Conservation (phyloP, 1,284 basidiomycete species). For the Cryptococcus deneoformans region DNA sequence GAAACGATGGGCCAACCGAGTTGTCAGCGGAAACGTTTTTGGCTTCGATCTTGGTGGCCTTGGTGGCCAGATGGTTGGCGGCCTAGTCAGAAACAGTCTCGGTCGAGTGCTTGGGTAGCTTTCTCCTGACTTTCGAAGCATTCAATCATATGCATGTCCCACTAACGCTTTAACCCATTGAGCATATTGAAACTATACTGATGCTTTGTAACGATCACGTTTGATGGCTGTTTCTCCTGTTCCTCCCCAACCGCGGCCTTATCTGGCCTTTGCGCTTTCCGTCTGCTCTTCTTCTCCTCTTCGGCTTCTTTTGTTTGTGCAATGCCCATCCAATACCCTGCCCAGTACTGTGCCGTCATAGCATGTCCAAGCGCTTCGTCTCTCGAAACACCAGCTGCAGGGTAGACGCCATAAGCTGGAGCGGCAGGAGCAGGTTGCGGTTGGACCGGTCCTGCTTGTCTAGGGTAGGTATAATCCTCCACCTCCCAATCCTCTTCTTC, state of each 20-base stretch:
- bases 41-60: conserved; percentile 64
- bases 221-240: background rate
- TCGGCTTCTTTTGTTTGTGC: conserved; percentile 19
- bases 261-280: background rate
- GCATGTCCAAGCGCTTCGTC: conserved; percentile 40
- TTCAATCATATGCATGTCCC: background rate
- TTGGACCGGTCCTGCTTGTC: background rate
- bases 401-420: conserved; percentile 13
- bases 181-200: background rate
- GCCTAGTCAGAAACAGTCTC: conserved; percentile 75
- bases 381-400: conserved; percentile 5
- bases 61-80: conserved; percentile 72
- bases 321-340: conserved; percentile 48
- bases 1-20: conserved; percentile 70
- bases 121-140: background rate
- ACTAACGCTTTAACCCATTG: background rate
- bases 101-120: conserved; percentile 57
- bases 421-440: background rate
- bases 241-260: background rate
- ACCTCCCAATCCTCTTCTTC: background rate
- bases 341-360: conserved; percentile 47
- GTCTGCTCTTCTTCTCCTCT: background rate
- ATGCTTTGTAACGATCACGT: background rate
- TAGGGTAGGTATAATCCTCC: background rate
- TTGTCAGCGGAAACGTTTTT: conserved; percentile 59